These are phyloP conservation scores for Nitzschia sp. DNA, from an alignment of 108 stramenopile genomes.

Conservation along the genomic window DNA sequence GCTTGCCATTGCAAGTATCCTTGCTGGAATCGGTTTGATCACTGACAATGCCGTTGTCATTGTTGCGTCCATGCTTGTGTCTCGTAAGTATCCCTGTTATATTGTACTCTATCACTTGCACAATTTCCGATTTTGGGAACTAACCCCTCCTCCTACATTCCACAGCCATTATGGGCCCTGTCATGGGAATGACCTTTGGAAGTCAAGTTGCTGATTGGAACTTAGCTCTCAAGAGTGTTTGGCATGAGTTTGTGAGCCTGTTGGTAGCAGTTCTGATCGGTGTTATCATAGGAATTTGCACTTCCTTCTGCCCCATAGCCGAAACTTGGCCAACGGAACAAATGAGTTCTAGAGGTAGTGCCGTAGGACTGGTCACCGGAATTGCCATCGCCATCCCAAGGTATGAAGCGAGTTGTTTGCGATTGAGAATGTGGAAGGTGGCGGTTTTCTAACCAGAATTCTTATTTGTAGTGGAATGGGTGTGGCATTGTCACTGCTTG, in stretches of 20 bases:
- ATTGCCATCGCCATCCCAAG: conserved; percentile 63
- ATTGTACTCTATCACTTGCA: neutral
- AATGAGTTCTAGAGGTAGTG: conserved; percentile 60
- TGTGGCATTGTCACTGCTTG: conserved; percentile 77
- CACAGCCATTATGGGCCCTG: conserved; percentile 69
- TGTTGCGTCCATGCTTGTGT: conserved; percentile 86
- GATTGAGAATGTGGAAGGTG: neutral
- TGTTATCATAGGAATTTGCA: conserved; percentile 33
- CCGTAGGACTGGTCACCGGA: conserved; percentile 42
- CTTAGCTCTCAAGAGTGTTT: conserved; percentile 47
- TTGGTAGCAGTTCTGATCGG: conserved; percentile 67
- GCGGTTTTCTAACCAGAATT: conserved; percentile 38
- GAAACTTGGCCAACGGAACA: conserved; percentile 70
- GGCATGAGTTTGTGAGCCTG: conserved; percentile 63
- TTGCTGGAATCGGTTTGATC: conserved; percentile 69
- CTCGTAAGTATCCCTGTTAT: conserved; percentile 24
- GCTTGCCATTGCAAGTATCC: conserved; percentile 58
- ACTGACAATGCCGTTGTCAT: conserved; percentile 73
- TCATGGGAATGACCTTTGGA: conserved; percentile 67
- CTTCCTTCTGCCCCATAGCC: conserved; percentile 33
- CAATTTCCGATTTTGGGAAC: neutral
- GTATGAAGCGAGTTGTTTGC: conserved; percentile 23
- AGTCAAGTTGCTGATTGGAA: conserved; percentile 58
- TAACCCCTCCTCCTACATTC: neutral
- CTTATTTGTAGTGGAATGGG: conserved; percentile 63